Conservation (phyloP, 2,329 filamentous ascomycete species). For the Cadophora sp. region DNA sequence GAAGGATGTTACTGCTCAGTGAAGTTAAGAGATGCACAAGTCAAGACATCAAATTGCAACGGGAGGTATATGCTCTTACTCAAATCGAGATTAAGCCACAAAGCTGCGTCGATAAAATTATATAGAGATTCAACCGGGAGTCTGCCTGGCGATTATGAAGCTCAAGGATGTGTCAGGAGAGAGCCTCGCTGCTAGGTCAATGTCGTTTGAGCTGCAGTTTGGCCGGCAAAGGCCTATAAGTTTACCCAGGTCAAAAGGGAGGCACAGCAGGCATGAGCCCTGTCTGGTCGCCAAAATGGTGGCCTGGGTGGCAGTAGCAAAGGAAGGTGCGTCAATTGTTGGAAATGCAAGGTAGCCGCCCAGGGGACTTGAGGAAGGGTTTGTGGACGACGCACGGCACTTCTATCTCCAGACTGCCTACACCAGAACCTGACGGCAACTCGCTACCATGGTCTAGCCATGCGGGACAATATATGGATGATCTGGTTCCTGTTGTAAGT, state of each 20-base stretch:
- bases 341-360: conserved; percentile 26
- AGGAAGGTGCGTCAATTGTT: conserved; percentile 22
- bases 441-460: background rate
- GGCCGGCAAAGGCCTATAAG: conserved; percentile 33
- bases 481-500: conserved; percentile 17
- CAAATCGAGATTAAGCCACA: conserved; percentile 17
- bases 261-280: conserved; percentile 37
- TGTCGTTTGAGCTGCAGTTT: conserved; percentile 23
- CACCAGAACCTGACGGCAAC: background rate
- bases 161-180: conserved; percentile 29
- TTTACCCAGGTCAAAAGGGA: conserved; percentile 31
- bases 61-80: conserved; percentile 16
- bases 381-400: conserved; percentile 16
- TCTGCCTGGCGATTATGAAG: conserved; percentile 31
- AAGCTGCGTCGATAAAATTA: conserved; percentile 27
- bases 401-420: conserved; percentile 16
- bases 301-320: conserved; percentile 34
- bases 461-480: conserved; percentile 3
- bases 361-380: conserved; percentile 10
- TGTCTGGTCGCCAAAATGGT: conserved; percentile 25
- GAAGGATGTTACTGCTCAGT: background rate
- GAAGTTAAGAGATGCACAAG: conserved; percentile 7
- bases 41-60: background rate
- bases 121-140: conserved; percentile 26
- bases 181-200: conserved; percentile 31